Evolutionary conservation across 2,329 filamentous ascomycete species (phyloP).

Genomic region (Aspergillus uvarum): DNA sequence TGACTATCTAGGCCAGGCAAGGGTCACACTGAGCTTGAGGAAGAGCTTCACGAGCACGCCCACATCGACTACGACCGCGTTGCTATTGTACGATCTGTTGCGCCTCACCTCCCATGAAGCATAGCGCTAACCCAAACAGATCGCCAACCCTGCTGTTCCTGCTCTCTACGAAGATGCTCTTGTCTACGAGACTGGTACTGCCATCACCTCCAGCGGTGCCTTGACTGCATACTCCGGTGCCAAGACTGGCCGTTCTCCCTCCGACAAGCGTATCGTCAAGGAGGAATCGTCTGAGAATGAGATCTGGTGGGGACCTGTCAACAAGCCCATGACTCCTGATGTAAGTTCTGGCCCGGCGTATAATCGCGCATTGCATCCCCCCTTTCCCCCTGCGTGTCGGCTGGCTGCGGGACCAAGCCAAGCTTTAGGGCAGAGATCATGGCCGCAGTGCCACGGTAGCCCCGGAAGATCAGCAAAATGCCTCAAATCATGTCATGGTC

Average conservation of each 20-base stretch:
- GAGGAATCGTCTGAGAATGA: constrained; percentile 85
- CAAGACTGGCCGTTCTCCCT: constrained; percentile 95
- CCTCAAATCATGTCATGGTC: constrained; percentile 4
- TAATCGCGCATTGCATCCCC: constrained; percentile 20
- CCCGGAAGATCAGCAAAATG: constrained; percentile 11
- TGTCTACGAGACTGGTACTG: constrained; percentile 94
- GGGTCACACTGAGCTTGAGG: constrained; percentile 95
- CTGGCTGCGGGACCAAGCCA: constrained; percentile 13
- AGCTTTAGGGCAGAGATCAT: constrained; percentile 15
- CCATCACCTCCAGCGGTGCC: constrained; percentile 93
- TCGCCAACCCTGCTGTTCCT: constrained; percentile 90
- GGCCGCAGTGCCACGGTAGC: background rate
- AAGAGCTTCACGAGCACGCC: constrained; percentile 94
- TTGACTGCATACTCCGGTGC: constrained; percentile 96
- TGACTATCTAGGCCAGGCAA: constrained; percentile 64
- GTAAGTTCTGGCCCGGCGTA: constrained; percentile 59
- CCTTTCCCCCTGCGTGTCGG: constrained; percentile 23
- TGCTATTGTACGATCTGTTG: constrained; percentile 71
- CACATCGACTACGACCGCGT: constrained; percentile 99
- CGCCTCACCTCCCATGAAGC: background rate
- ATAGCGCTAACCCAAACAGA: constrained; percentile 41
- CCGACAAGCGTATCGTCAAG: constrained; percentile 96
- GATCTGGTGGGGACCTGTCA: constrained; percentile 98
- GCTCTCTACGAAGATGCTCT: constrained; percentile 98
- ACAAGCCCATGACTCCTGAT: constrained; percentile 97